Base-by-base conservation (phyloP, 2,329 filamentous ascomycete species). In the Xylariaceae sp. region DNA sequence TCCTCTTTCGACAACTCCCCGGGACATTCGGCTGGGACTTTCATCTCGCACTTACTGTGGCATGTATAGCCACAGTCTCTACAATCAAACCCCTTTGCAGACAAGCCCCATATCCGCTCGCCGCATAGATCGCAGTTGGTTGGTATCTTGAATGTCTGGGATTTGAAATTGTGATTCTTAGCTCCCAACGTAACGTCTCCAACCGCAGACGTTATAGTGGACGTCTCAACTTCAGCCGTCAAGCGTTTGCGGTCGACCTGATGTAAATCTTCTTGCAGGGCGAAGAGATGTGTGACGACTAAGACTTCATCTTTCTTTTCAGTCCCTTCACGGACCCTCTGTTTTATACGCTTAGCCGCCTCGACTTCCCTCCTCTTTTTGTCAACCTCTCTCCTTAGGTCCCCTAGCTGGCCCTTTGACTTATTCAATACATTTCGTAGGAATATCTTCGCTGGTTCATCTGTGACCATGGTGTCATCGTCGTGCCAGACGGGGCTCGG, bases 11-110 rank as follows among this genome's bases (percentile, higher is more conserved):
- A 88, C 71, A 95, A 87, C 71, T 98, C 95, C 46, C 95, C 95
- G 0, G 95, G 95, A 70, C 95, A 99, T 71, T 96, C 91, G 6
- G 95, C 90, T 0, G 95, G 92, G 0, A 98, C 95, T 76, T 98
- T 99, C 89, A 99, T 95, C 78, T 99, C 92, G 73, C 95, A 99
- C 77, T 99, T 99, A 79, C 88, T 96, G 76, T 99, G 95, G 71
- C 95, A 99, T 2, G 93, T 97, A 76, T 97, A 99, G 29, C 96
- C 95, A 70, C 95, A 99, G 73, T 98, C 94, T 66, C 90, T 86
- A 71, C 95, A 99, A 72, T 96, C 93, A 71, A 96, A 96, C 0
- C 95, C 95, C 76, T 99, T 99, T 33, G 95, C 94, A 26, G 92
- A 96, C 36, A 99, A 75, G 0, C 95, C 95, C 95, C 95, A 99